Conservation (phyloP, 1,284 basidiomycete genomes). For the Violaceomyces palustris region DNA sequence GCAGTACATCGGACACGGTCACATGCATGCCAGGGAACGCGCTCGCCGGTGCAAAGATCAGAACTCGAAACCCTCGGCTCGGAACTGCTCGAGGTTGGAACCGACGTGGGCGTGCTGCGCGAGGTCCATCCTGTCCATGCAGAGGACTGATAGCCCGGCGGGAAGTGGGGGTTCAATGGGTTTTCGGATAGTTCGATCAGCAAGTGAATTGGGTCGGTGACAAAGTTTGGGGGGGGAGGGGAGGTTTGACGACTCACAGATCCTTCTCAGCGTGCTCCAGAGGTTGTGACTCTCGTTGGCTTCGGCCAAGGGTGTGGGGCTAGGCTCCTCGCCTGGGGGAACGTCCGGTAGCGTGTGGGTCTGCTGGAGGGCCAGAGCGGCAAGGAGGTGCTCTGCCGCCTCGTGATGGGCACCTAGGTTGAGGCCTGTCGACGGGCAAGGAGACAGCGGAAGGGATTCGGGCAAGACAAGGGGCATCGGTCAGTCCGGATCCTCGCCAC, state of each 20-base stretch:
- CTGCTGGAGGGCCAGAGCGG: slow-evolving; percentile 77
- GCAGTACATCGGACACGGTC: no score
- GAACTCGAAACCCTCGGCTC: slow-evolving; percentile 78
- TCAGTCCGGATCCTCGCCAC: no score
- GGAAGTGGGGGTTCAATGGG: background rate
- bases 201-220: no score
- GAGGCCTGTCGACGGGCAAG: slow-evolving; percentile 60
- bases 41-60: slow-evolving; percentile 51
- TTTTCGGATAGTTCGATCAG: no score
- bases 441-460: slow-evolving; percentile 2
- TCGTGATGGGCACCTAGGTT: slow-evolving; percentile 94
- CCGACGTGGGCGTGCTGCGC: slow-evolving; percentile 58
- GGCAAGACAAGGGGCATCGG: no score
- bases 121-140: slow-evolving; percentile 57
- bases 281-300: slow-evolving; percentile 59
- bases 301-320: slow-evolving; percentile 36
- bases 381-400: slow-evolving; percentile 92
- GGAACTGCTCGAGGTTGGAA: slow-evolving; percentile 65
- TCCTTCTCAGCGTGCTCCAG: slow-evolving; percentile 85
- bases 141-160: slow-evolving; percentile 16
- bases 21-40: no score
- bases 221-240: no score
- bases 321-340: slow-evolving; percentile 29
- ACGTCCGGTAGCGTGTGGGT: slow-evolving; percentile 50
- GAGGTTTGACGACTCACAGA: slow-evolving; percentile 49